Conservation (phyloP, 2,329 filamentous ascomycete genomes). For the Claviceps sp. region DNA sequence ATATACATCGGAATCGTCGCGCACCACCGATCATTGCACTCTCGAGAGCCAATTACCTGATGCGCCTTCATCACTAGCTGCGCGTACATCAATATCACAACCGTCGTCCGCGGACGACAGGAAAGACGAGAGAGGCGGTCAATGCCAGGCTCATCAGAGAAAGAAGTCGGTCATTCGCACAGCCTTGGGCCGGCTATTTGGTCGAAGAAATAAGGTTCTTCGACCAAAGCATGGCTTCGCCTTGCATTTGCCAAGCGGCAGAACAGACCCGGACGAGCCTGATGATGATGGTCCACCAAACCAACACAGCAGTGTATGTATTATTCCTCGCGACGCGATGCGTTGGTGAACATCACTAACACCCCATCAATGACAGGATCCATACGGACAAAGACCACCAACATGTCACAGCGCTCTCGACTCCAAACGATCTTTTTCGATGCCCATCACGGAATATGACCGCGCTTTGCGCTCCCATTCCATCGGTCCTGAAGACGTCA, state of each 20-base stretch:
- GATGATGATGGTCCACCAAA: background rate
- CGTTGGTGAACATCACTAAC: background rate
- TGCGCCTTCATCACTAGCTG: background rate
- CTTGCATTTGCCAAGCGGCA: background rate
- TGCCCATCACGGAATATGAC: constrained; percentile 48
- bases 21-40: background rate
- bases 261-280: background rate
- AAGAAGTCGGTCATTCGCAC: constrained; percentile 46
- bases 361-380: constrained; percentile 9
- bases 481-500: constrained; percentile 40
- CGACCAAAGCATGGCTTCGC: constrained; percentile 3
- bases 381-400: constrained; percentile 26
- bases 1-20: background rate
- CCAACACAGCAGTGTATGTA: constrained; percentile 37
- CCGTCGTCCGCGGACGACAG: constrained; percentile 5
- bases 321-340: background rate
- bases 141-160: constrained; percentile 25
- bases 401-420: constrained; percentile 17
- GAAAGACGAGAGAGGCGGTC: constrained; percentile 6
- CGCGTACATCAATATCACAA: background rate
- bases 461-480: constrained; percentile 49
- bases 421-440: constrained; percentile 41
- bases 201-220: constrained; percentile 38
- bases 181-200: constrained; percentile 44
- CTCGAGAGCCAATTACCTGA: background rate